phyloP scores from a whole-genome alignment of 1,139 yeast genomes.

The Diutina neorugosa region DNA sequence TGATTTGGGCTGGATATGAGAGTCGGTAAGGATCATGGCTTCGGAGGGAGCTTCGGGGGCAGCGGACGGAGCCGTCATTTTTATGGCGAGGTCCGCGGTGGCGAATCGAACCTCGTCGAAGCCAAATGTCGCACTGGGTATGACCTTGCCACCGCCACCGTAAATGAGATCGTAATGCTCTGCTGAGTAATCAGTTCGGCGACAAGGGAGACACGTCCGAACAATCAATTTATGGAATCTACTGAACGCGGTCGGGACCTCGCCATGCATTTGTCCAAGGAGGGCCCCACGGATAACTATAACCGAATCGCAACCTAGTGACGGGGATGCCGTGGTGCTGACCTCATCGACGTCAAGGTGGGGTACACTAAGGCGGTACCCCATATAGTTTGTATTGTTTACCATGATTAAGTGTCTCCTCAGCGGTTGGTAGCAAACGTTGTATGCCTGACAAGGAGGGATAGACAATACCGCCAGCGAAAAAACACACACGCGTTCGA shows the following conservation, averaged over 20 bases:
- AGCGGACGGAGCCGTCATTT: neutral
- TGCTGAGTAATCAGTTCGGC: neutral
- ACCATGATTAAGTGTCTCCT: too few species aligned
- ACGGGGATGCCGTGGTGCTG: too few species aligned
- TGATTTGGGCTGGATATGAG: neutral
- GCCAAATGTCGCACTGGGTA: neutral
- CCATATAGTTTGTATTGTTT: too few species aligned
- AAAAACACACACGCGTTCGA: neutral
- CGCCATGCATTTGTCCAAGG: too few species aligned
- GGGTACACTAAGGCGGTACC: too few species aligned
- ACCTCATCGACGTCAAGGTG: too few species aligned
- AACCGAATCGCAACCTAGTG: too few species aligned
- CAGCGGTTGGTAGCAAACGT: neutral
- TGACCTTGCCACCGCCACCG: neutral
- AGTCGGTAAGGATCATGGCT: neutral
- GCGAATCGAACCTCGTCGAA: neutral
- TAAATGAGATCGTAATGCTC: neutral
- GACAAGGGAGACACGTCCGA: neutral
- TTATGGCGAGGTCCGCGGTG: neutral
- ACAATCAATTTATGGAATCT: too few species aligned
- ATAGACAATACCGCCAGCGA: neutral
- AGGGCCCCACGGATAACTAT: too few species aligned
- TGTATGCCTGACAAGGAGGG: neutral
- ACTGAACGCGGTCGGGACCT: neutral
- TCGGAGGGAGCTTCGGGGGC: neutral